These are phyloP conservation scores for Globisporangium camurandrum DNA, from an alignment of 352 stramenopile genomes.

Conservation along the genomic window DNA sequence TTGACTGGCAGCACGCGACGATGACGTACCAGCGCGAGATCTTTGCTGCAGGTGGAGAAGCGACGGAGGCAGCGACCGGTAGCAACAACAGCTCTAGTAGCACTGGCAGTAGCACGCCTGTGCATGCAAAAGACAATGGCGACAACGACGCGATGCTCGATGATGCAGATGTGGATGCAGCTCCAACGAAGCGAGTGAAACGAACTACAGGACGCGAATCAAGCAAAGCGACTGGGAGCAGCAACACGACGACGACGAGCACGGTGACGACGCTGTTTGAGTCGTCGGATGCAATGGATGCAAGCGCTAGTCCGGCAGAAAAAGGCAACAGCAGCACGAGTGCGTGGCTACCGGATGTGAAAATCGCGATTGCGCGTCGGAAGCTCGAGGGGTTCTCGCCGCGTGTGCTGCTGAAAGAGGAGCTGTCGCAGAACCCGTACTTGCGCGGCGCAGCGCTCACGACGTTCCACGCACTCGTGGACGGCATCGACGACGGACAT, in stretches of 20 bases:
- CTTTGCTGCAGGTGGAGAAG: too few species aligned
- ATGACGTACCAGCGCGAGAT: constrained; percentile 54
- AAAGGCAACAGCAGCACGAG: neutral
- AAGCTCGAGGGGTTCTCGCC: constrained; percentile 76
- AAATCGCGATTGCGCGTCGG: constrained; percentile 62
- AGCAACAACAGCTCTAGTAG: neutral
- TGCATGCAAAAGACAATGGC: neutral
- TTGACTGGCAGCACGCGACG: constrained; percentile 84
- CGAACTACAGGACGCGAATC: too few species aligned
- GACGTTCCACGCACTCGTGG: constrained; percentile 52
- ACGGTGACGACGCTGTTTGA: neutral
- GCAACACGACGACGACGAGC: neutral
- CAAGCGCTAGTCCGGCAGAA: too few species aligned
- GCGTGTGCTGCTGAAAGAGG: constrained; percentile 58
- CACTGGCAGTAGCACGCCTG: neutral
- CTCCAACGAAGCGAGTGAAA: neutral
- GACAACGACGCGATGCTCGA: neutral
- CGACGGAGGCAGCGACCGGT: constrained; percentile 4
- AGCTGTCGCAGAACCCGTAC: constrained; percentile 62
- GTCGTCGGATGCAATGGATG: constrained; percentile 3
- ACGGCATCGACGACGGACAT: too few species aligned
- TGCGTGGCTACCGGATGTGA: constrained; percentile 66
- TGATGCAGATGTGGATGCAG: neutral
- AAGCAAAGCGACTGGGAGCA: too few species aligned
- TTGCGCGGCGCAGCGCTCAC: constrained; percentile 42